Evolutionary conservation across 2,329 filamentous ascomycete genomes (phyloP).

Genomic region (Fusarium sp.): DNA sequence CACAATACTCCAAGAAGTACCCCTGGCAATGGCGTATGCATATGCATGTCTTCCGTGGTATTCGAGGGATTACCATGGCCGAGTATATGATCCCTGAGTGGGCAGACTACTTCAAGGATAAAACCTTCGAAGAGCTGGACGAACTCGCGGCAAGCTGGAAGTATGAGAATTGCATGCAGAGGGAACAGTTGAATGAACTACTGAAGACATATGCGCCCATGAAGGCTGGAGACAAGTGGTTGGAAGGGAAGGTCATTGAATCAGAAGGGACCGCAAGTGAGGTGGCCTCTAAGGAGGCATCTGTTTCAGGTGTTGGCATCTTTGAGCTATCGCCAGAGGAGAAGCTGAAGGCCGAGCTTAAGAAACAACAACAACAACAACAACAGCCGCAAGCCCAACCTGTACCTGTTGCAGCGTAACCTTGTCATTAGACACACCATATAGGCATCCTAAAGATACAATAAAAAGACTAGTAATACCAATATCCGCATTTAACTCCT

Average conservation of each 20-base stretch:
- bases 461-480: neutral
- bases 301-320: constrained; percentile 45
- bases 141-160: constrained; percentile 63
- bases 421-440: fast-evolving
- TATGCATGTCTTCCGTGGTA: constrained; percentile 60
- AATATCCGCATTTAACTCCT: fast-evolving
- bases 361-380: neutral
- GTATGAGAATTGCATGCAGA: constrained; percentile 64
- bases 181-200: constrained; percentile 63
- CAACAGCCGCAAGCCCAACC: neutral
- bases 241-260: constrained; percentile 47
- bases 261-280: neutral
- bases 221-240: constrained; percentile 34
- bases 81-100: constrained; percentile 65
- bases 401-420: neutral
- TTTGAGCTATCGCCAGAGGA: constrained; percentile 48
- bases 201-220: constrained; percentile 57
- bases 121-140: constrained; percentile 64
- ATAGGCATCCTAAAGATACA: neutral
- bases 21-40: constrained; percentile 62
- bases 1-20: constrained; percentile 58
- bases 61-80: constrained; percentile 55
- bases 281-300: constrained; percentile 19
- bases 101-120: constrained; percentile 64
- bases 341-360: constrained; percentile 7